Percentiles rank a stretch among this genome's conserved stretches.
Evolutionary conservation across 257 asterid species (phyloP).

Genomic region (Jaltomata sinuosa): DNA sequence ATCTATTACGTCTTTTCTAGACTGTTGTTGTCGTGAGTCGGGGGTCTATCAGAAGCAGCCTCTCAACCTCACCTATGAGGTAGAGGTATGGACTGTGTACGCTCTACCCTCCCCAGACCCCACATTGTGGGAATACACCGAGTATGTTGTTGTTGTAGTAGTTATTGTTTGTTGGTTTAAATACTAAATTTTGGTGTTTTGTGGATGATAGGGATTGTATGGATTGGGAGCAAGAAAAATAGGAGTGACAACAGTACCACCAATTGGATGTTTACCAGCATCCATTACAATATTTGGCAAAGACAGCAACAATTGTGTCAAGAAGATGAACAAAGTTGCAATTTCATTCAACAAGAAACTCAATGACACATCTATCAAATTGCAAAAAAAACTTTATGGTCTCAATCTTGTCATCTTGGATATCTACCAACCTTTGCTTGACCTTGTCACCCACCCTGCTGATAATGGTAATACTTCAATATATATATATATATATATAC

Average conservation of each 20-base stretch:
- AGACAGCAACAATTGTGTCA: conserved; percentile 55
- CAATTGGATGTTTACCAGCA: conserved; percentile 79
- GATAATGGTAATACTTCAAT: conserved; percentile 51
- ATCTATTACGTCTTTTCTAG: too few species aligned
- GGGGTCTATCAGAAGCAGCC: too few species aligned
- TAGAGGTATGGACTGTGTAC: too few species aligned
- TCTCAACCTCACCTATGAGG: too few species aligned
- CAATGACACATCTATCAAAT: conserved; percentile 48
- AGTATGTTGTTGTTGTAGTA: too few species aligned
- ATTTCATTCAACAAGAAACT: conserved; percentile 64
- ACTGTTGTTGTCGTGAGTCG: too few species aligned
- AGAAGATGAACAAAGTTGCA: conserved; percentile 54
- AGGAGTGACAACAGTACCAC: conserved; percentile 85
- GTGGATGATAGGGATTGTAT: conserved; percentile 21
- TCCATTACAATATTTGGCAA: conserved; percentile 71
- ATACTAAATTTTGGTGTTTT: background rate
- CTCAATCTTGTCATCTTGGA: conserved; percentile 69
- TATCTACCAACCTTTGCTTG: conserved; percentile 55
- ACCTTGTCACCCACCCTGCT: conserved; percentile 54
- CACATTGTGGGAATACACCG: too few species aligned
- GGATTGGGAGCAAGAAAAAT: conserved; percentile 74
- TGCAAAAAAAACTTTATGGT: conserved; percentile 39
- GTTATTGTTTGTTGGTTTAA: background rate
- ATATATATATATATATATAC: too few species aligned
- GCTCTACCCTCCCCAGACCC: too few species aligned